Evolutionary conservation across 768 basidiomycete genomes (phyloP).

Genomic region (button mushroom (Agaricus bisporus)): DNA sequence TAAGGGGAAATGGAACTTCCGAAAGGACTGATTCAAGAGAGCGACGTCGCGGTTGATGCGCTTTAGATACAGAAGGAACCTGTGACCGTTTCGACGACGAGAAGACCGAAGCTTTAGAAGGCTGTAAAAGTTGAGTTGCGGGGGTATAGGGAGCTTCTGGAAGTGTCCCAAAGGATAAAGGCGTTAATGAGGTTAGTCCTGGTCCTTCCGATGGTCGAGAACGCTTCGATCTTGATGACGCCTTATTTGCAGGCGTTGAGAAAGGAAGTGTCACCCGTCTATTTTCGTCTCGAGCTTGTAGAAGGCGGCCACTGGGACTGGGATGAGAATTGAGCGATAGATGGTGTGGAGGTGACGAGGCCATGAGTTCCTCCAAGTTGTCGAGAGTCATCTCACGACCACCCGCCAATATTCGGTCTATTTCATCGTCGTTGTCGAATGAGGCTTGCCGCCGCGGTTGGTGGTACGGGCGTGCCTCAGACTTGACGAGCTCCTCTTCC

Average conservation of each 20-base stretch:
- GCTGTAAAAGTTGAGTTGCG: neutral
- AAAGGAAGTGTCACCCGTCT: neutral
- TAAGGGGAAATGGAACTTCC: conserved; percentile 28
- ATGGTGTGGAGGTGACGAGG: neutral
- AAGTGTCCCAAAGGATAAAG: neutral
- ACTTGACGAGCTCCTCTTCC: neutral
- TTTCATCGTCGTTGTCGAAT: neutral
- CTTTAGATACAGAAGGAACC: neutral
- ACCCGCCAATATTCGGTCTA: neutral
- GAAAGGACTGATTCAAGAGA: conserved; percentile 12
- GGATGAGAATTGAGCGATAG: neutral
- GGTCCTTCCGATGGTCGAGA: neutral
- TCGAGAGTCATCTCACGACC: neutral
- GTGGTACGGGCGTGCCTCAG: neutral
- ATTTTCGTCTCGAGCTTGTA: neutral
- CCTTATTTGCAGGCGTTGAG: neutral
- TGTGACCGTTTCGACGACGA: neutral
- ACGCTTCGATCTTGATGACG: neutral
- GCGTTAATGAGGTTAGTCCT: neutral
- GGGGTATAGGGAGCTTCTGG: neutral
- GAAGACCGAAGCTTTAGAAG: neutral
- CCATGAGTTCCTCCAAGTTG: neutral
- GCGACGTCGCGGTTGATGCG: neutral
- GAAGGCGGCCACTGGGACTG: neutral
- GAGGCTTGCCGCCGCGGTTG: too few relatives aligned